Percentiles rank a stretch among this genome's conserved stretches.
These are phyloP conservation scores for Clausena lansium DNA, from an alignment of 345 rosid genomes.

Conservation along the genomic window DNA sequence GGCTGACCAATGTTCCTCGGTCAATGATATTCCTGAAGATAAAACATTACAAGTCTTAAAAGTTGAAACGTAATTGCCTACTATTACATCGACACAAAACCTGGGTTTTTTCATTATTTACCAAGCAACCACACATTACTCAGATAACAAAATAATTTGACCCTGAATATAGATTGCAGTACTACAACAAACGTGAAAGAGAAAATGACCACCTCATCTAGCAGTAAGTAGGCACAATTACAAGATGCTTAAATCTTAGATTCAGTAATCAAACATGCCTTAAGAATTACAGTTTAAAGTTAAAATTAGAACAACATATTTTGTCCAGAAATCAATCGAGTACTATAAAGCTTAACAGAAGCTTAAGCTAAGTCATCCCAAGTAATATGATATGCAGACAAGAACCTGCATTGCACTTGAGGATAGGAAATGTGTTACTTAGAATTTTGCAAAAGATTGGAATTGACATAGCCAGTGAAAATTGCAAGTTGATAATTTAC, in stretches of 20 bases:
- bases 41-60: not conserved
- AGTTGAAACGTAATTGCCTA: not conserved
- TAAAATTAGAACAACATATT: not conserved
- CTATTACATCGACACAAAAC: not conserved
- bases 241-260: not conserved
- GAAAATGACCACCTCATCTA: not conserved
- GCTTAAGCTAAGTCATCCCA: not conserved
- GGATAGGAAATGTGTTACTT: not conserved
- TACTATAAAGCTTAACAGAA: not conserved
- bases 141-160: not conserved
- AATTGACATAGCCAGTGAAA: not conserved
- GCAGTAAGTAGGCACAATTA: not conserved
- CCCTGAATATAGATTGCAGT: not conserved
- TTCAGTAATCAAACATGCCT: not conserved
- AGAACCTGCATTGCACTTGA: not conserved
- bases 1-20: slow-evolving; percentile 77
- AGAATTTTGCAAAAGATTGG: not conserved
- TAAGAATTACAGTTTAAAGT: not conserved
- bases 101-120: not conserved
- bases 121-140: not conserved
- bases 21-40: slow-evolving; percentile 76
- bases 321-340: not conserved
- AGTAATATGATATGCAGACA: not conserved
- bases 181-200: not conserved
- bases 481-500: not conserved